Evolutionary conservation across 495 filamentous ascomycete genomes (phyloP), one percentile per base, ranked within the genome.

Genomic region (Penicillium bialowiezense): DNA sequence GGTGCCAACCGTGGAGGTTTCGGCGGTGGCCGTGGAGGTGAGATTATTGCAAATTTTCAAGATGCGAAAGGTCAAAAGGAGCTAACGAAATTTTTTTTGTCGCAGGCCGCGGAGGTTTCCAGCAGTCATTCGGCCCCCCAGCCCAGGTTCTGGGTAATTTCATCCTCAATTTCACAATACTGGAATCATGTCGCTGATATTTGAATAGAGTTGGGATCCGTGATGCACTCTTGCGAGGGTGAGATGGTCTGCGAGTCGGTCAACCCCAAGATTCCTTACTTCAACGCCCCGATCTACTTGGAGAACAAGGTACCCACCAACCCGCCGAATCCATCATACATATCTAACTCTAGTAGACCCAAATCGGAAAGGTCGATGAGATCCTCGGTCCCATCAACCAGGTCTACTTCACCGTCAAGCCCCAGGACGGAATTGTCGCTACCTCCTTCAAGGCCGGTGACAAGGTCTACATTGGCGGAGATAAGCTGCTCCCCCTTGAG

Each of bases 391-490:
- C 92, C 42, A 85, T 98, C 67, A 97, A 95, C 77, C 86, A 95
- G 68, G 90, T 97, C 50, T 96, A 85, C 77, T 98, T 98, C 83
- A 97, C 93, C 50, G 83, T 98, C 68, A 97, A 97, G 74, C 90
- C 95, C 29, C 80, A 89, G 63, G 91, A 96, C 61, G 93, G 93
- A 59, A 97, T 98, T 71, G 85, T 93, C 63, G 91, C 93, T 36
- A 82, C 83, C 15, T 95, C 89, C 2, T 98, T 97, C 85, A 96
- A 96, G 71, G 62, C 82, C 45, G 93, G 95, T 53, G 93, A 98
- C 76, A 96, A 93, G 74, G 92, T 98, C 68, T 98, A 84, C 77
- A 96, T 98, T 58, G 88, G 86, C 38, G 81, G 83, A 39, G 93
- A 98, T 70, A 97, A 97, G 75, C 83, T 97, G 15, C 78, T 98